Evolutionary conservation across 1,139 yeast species (phyloP).

Genomic region (Lodderomyces pseudojiufengensis): DNA sequence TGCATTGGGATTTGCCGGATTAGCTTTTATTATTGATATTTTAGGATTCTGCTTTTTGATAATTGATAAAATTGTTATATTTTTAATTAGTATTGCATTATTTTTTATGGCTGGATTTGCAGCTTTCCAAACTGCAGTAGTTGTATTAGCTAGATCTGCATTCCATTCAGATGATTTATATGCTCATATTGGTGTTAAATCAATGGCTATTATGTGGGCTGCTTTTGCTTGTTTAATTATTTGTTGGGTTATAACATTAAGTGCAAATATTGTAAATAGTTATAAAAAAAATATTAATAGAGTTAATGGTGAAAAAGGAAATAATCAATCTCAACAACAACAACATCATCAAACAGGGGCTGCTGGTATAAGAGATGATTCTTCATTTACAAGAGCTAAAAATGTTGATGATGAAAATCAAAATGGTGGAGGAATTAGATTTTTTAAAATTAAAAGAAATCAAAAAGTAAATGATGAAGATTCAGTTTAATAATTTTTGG

Average conservation of each 20-base stretch:
- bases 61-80: slow-evolving; percentile 52
- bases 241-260: slow-evolving; percentile 54
- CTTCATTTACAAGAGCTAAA: slow-evolving; percentile 42
- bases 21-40: slow-evolving; percentile 38
- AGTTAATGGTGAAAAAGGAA: slow-evolving; percentile 25
- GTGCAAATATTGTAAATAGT: slow-evolving; percentile 46
- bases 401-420: slow-evolving; percentile 20
- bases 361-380: slow-evolving; percentile 25
- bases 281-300: slow-evolving; percentile 43
- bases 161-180: slow-evolving; percentile 43
- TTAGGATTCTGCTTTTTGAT: slow-evolving; percentile 44
- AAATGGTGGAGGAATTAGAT: slow-evolving; percentile 62
- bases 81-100: slow-evolving; percentile 50
- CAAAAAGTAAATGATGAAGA: slow-evolving; percentile 58
- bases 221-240: slow-evolving; percentile 52
- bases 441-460: slow-evolving; percentile 73
- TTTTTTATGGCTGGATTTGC: slow-evolving; percentile 58
- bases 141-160: slow-evolving; percentile 62
- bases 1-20: slow-evolving; percentile 52
- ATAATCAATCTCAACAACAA: slow-evolving; percentile 8
- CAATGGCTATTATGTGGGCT: slow-evolving; percentile 70
- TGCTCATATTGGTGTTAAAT: slow-evolving; percentile 52
- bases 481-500: slow-evolving; percentile 51
- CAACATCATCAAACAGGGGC: slow-evolving; percentile 14
- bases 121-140: slow-evolving; percentile 63